phyloP scores from a whole-genome alignment of 139 green algal genomes.

The Dunaliella sp. region DNA sequence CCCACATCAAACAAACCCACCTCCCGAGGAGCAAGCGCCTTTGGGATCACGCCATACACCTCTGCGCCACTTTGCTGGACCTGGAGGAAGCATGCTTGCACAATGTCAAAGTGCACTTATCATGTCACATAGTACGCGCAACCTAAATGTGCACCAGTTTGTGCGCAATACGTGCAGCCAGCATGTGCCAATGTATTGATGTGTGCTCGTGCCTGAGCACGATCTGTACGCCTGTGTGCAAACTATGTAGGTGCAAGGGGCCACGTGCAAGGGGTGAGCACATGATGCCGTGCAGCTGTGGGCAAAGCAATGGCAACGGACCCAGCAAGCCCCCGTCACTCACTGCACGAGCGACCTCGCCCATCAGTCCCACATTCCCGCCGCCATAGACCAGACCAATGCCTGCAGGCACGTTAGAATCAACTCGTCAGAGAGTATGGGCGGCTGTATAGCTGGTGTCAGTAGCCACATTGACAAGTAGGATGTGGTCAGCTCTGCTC shows the following conservation, averaged over 20 bases:
- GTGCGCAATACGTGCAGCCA: constrained; percentile 5
- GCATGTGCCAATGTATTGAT: not conserved
- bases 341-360: constrained; percentile 63
- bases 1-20: too few species aligned
- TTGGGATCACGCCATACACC: constrained; percentile 80
- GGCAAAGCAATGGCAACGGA: not conserved
- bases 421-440: too few species aligned
- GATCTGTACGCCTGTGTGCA: not conserved
- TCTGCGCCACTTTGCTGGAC: constrained; percentile 45
- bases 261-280: too few species aligned
- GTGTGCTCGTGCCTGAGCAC: not conserved
- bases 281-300: too few species aligned
- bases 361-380: constrained; percentile 80
- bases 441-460: too few species aligned
- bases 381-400: constrained; percentile 69
- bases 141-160: too few species aligned
- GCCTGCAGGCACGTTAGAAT: constrained; percentile 1
- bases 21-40: constrained; percentile 35
- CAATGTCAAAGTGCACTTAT: too few species aligned
- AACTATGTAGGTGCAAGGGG: too few species aligned
- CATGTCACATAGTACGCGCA: too few species aligned
- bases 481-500: too few species aligned
- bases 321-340: not conserved
- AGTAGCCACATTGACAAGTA: too few species aligned
- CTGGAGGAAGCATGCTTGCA: not conserved